A percentile compares a stretch with the other conserved stretches of the same genome.
These are phyloP conservation scores for Rhodotorula mucilaginosa DNA, from an alignment of 1,284 basidiomycete species.

Conservation along the genomic window DNA sequence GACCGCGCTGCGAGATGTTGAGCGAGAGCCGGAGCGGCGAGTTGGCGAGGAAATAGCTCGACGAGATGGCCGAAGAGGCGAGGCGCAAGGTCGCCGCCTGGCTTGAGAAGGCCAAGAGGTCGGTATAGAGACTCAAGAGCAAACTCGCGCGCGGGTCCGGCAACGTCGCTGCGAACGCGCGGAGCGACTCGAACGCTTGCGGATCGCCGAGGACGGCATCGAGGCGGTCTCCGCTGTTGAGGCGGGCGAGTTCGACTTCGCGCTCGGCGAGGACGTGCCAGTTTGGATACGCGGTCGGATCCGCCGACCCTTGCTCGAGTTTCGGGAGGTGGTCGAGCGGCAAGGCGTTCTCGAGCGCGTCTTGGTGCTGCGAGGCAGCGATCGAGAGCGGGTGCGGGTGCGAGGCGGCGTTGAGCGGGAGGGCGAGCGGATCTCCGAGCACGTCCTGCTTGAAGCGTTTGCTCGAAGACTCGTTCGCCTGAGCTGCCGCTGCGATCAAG, in stretches of 20 bases:
- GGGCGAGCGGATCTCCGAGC: too few relatives aligned
- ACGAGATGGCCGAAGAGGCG: slow-evolving; percentile 15
- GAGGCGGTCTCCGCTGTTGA: slow-evolving; percentile 9
- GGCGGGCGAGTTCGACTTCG: slow-evolving; percentile 18
- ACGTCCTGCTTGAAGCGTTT: not conserved
- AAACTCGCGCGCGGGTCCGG: slow-evolving; percentile 6
- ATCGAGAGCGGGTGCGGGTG: not conserved
- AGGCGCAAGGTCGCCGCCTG: slow-evolving; percentile 21
- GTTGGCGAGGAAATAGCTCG: slow-evolving; percentile 21
- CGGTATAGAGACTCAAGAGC: not conserved
- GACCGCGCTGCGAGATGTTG: slow-evolving; percentile 25
- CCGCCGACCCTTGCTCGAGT: not conserved
- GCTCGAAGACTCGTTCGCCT: not conserved
- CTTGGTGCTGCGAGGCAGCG: not conserved
- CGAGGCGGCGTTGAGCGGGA: not conserved
- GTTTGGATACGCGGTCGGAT: slow-evolving; percentile 11
- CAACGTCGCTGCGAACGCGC: slow-evolving; percentile 11
- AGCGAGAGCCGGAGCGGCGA: slow-evolving; percentile 26
- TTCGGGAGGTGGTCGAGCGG: slow-evolving; percentile 10
- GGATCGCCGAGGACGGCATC: slow-evolving; percentile 22
- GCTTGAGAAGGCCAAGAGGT: slow-evolving; percentile 23
- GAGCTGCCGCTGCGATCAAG: not conserved
- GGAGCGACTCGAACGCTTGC: slow-evolving; percentile 15
- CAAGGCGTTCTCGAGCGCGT: too few relatives aligned
- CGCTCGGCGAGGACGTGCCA: slow-evolving; percentile 27